phyloP scores from a whole-genome alignment of 345 rosid genomes.

The Euphorbia peplus region DNA sequence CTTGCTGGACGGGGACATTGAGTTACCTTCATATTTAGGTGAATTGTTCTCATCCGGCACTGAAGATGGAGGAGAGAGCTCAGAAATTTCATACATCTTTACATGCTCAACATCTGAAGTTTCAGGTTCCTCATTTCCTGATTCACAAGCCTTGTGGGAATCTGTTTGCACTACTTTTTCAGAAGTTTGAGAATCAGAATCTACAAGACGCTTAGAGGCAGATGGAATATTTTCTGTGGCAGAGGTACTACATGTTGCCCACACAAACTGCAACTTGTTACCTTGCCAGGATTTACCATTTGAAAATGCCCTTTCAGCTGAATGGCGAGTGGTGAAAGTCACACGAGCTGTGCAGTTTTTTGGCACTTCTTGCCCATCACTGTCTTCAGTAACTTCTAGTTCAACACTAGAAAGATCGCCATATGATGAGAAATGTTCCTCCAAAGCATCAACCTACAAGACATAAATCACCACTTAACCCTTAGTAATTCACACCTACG shows the following conservation, averaged over 20 bases:
- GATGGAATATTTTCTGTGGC: conserved; percentile 33
- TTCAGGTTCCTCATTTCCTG: conserved; percentile 41
- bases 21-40: conserved; percentile 8
- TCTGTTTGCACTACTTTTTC: conserved; percentile 24
- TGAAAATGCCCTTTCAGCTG: conserved; percentile 81
- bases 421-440: conserved; percentile 66
- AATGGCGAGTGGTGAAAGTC: conserved; percentile 51
- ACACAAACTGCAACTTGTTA: conserved; percentile 57
- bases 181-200: conserved; percentile 28
- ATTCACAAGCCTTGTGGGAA: conserved; percentile 33
- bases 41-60: conserved; percentile 26
- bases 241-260: conserved; percentile 49
- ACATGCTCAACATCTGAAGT: conserved; percentile 28
- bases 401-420: conserved; percentile 71
- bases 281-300: conserved; percentile 84
- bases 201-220: conserved; percentile 21
- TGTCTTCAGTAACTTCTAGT: conserved; percentile 39
- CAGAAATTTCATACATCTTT: conserved; percentile 36
- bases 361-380: conserved; percentile 30
- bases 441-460: conserved; percentile 57
- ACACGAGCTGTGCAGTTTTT: conserved; percentile 48
- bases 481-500: not conserved
- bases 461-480: conserved; percentile 19
- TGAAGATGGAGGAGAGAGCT: conserved; percentile 28
- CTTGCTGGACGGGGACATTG: conserved; percentile 3